phyloP scores from a whole-genome alignment of 805 yeast species.

The Soucietia sequanensis region DNA sequence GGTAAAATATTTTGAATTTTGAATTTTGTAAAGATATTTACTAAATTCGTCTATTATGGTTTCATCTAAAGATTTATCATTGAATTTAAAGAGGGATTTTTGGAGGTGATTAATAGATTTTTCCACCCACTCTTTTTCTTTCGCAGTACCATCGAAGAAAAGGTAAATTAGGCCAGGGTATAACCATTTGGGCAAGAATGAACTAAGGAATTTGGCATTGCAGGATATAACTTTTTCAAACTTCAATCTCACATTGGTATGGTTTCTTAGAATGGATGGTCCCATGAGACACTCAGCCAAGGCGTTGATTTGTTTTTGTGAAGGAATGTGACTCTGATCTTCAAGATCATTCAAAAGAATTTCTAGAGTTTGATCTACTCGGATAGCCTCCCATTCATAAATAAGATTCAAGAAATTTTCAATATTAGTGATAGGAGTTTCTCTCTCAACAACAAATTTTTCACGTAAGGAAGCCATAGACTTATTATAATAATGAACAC shows the following conservation, averaged over 20 bases:
- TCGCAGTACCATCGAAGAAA: conserved; percentile 51
- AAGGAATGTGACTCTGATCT: neutral
- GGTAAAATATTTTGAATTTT: conserved; percentile 49
- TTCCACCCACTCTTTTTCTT: conserved; percentile 49
- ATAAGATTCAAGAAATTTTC: conserved; percentile 30
- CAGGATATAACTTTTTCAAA: neutral
- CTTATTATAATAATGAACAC: conserved; percentile 52
- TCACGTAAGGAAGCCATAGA: conserved; percentile 52
- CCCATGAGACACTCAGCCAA: conserved; percentile 51
- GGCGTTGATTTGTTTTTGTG: conserved; percentile 10
- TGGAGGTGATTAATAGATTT: conserved; percentile 6
- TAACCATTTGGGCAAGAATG: conserved; percentile 3
- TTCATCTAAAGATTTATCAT: conserved; percentile 7
- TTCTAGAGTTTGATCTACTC: conserved; percentile 6
- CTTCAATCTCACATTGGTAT: conserved; percentile 26
- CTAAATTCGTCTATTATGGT: conserved; percentile 56
- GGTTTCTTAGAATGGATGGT: conserved; percentile 48
- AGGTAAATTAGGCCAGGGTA: conserved; percentile 55
- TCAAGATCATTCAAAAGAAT: neutral
- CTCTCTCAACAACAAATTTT: conserved; percentile 51
- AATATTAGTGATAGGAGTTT: conserved; percentile 33
- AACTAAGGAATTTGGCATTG: neutral
- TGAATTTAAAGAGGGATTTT: conserved; percentile 3
- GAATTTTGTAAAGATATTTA: conserved; percentile 50
- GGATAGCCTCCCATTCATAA: conserved; percentile 34